These are phyloP conservation scores for Pleurotus pulmonarius DNA, from an alignment of 768 basidiomycete species.

Conservation along the genomic window DNA sequence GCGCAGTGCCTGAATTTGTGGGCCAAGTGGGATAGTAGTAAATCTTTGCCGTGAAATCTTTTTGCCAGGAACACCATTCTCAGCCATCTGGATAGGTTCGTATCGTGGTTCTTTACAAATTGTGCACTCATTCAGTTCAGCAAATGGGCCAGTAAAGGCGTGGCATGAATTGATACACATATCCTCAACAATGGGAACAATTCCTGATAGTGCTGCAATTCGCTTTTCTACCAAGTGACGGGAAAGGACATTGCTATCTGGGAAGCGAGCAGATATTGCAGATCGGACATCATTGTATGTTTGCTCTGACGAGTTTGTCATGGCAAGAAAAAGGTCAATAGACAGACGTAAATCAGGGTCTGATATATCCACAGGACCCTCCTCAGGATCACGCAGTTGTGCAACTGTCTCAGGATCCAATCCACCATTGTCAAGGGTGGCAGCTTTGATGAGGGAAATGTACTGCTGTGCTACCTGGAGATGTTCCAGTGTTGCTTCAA, in stretches of 20 bases:
- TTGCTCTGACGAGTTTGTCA: slow-evolving; percentile 23
- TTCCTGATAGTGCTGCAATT: slow-evolving; percentile 26
- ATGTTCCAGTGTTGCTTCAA: not conserved
- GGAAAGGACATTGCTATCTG: slow-evolving; percentile 23
- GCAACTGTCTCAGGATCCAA: slow-evolving; percentile 16
- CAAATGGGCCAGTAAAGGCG: slow-evolving; percentile 36
- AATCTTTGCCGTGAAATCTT: slow-evolving; percentile 26
- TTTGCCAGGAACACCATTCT: slow-evolving; percentile 8
- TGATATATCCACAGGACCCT: slow-evolving; percentile 12
- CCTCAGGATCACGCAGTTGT: slow-evolving; percentile 22
- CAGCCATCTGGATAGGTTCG: slow-evolving; percentile 10
- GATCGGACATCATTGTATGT: slow-evolving; percentile 21
- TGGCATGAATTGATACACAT: slow-evolving; percentile 42
- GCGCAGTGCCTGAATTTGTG: slow-evolving; percentile 37
- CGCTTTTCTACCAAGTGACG: slow-evolving; percentile 23
- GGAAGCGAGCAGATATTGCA: slow-evolving; percentile 20
- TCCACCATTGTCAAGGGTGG: slow-evolving; percentile 22
- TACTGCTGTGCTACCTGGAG: not conserved
- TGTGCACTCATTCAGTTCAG: slow-evolving; percentile 22
- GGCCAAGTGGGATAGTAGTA: slow-evolving; percentile 35
- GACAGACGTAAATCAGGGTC: slow-evolving; percentile 26
- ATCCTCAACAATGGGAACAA: slow-evolving; percentile 28
- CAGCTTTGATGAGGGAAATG: slow-evolving; percentile 17
- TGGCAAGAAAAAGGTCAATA: slow-evolving; percentile 26
- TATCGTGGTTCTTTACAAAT: slow-evolving; percentile 27